These are phyloP conservation scores for Rhizophlyctis rosea DNA, from an alignment of 192 early-diverging fungal species.

Conservation along the genomic window DNA sequence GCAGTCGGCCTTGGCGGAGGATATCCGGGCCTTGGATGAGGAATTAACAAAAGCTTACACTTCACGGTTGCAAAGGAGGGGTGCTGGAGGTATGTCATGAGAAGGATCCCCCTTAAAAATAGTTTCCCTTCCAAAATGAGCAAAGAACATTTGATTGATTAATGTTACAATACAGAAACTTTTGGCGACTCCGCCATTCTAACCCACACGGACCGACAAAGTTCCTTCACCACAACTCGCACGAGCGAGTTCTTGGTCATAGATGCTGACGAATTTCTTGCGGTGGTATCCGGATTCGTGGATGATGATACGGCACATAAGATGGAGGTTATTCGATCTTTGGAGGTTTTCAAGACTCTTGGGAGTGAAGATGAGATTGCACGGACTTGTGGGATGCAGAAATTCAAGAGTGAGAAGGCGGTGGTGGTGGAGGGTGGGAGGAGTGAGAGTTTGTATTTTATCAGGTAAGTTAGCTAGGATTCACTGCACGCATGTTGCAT, in stretches of 20 bases:
- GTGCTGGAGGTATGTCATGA: conserved; percentile 32
- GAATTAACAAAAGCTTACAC: conserved; percentile 33
- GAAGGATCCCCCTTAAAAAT: neutral
- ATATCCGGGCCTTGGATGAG: neutral
- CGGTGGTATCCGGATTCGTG: conserved; percentile 19
- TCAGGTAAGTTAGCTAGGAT: conserved; percentile 17
- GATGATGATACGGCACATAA: conserved; percentile 25
- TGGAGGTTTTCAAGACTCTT: conserved; percentile 31
- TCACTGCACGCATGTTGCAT: too few species aligned
- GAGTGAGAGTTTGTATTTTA: conserved; percentile 31
- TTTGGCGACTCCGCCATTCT: conserved; percentile 40
- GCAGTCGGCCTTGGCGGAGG: too few species aligned
- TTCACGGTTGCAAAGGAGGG: conserved; percentile 19
- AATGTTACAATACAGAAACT: conserved; percentile 27
- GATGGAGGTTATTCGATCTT: conserved; percentile 12
- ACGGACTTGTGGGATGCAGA: conserved; percentile 18
- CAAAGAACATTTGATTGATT: neutral
- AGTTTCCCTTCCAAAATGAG: neutral
- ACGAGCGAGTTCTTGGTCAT: conserved; percentile 35
- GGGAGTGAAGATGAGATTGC: conserved; percentile 22
- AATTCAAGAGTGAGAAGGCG: conserved; percentile 23
- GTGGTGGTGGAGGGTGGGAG: conserved; percentile 27
- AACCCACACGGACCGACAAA: conserved; percentile 3
- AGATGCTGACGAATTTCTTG: conserved; percentile 19
- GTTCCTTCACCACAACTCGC: conserved; percentile 25